Percentiles rank a stretch among this genome's conserved stretches.
Evolutionary conservation across 306 rosid species (phyloP).

Genomic region (Pterocarpus macrocarpus): DNA sequence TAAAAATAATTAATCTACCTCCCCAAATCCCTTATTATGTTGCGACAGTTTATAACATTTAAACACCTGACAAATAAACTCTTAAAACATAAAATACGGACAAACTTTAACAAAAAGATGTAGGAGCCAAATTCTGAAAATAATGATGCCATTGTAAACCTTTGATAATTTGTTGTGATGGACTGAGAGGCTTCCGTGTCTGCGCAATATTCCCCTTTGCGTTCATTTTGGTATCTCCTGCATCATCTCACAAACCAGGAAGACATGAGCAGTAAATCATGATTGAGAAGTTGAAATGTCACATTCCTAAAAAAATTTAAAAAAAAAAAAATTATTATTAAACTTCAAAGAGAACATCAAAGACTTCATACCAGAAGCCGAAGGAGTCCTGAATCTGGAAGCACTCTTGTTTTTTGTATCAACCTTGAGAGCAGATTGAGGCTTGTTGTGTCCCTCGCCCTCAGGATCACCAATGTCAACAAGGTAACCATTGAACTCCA

Average conservation of each 20-base stretch:
- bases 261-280: background rate
- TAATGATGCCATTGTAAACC: conserved; percentile 54
- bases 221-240: conserved; percentile 34
- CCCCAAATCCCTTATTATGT: conserved; percentile 12
- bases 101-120: conserved; percentile 22
- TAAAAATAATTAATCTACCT: background rate
- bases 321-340: background rate
- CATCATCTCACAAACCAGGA: conserved; percentile 23
- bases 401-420: conserved; percentile 39
- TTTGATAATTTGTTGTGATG: conserved; percentile 79
- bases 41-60: conserved; percentile 1
- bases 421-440: conserved; percentile 48
- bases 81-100: background rate
- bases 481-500: conserved; percentile 49
- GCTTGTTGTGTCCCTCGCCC: conserved; percentile 58
- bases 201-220: conserved; percentile 47
- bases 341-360: background rate
- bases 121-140: conserved; percentile 20
- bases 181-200: conserved; percentile 61
- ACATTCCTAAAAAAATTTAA: background rate
- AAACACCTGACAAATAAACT: conserved; percentile 19
- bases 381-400: conserved; percentile 46
- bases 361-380: background rate
- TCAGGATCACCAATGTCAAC: conserved; percentile 66
- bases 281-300: conserved; percentile 1